Percentiles rank a stretch among this genome's conserved stretches.
These are phyloP conservation scores for Pseudogymnoascus sp. DNA, from an alignment of 2,329 filamentous ascomycete genomes.

Conservation along the genomic window DNA sequence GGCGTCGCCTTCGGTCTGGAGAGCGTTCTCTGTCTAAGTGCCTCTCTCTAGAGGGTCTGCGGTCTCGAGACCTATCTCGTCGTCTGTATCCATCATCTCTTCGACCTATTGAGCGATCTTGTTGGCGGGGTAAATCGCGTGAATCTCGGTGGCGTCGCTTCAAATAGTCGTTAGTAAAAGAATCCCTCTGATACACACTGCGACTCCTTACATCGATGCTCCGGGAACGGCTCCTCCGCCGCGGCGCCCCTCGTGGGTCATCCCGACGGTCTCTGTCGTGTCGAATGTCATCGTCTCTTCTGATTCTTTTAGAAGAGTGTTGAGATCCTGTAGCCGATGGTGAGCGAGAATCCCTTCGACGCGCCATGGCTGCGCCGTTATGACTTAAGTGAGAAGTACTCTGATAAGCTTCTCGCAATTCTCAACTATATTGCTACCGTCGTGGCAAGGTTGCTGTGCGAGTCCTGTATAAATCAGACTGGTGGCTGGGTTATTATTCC, in stretches of 20 bases:
- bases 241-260: conserved; percentile 39
- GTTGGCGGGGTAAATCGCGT: conserved; percentile 51
- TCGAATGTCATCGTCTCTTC: conserved; percentile 41
- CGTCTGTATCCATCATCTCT: conserved; percentile 56
- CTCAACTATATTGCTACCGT: conserved; percentile 12
- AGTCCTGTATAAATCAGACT: background rate
- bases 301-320: conserved; percentile 52
- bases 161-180: conserved; percentile 33
- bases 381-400: conserved; percentile 36
- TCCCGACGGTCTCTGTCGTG: conserved; percentile 43
- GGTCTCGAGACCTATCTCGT: conserved; percentile 56
- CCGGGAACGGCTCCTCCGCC: conserved; percentile 52
- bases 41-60: conserved; percentile 49
- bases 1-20: conserved; percentile 45
- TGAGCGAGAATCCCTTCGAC: conserved; percentile 64
- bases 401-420: conserved; percentile 20
- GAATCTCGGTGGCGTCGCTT: conserved; percentile 52
- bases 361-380: conserved; percentile 43
- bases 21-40: conserved; percentile 51
- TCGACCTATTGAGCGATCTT: conserved; percentile 62
- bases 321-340: conserved; percentile 89
- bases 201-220: conserved; percentile 49
- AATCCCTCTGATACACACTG: conserved; percentile 13
- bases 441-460: background rate
- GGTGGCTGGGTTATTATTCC: background rate